Percentiles rank a stretch among this genome's conserved stretches.
Evolutionary conservation across 768 basidiomycete genomes (phyloP).

Genomic region (Leccinum pellstonianum): DNA sequence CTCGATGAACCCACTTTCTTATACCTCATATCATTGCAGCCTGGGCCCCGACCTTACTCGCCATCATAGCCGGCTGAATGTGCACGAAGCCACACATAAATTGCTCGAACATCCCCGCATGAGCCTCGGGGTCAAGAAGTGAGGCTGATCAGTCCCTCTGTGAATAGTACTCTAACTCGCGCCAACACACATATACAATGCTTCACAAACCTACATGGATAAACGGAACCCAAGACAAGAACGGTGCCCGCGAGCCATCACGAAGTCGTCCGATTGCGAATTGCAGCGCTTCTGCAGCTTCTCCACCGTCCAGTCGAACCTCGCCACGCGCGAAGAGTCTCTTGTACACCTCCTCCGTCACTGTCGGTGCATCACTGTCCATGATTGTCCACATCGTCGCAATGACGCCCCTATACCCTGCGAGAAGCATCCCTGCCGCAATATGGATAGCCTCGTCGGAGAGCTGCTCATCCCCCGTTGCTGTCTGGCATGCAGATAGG

Average conservation of each 20-base stretch:
- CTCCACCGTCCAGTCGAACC: neutral
- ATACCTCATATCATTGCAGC: too few relatives aligned
- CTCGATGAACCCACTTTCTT: too few relatives aligned
- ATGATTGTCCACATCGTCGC: conserved; percentile 2
- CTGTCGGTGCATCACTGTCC: neutral
- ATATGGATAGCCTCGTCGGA: neutral
- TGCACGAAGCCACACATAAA: too few relatives aligned
- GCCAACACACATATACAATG: neutral
- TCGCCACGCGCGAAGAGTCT: neutral
- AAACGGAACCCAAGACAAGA: neutral
- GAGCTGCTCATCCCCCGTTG: neutral
- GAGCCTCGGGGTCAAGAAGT: too few relatives aligned
- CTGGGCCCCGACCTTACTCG: too few relatives aligned
- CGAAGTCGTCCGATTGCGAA: neutral
- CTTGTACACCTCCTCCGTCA: neutral
- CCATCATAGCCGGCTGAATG: too few relatives aligned
- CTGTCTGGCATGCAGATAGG: conserved; percentile 1
- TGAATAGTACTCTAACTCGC: too few relatives aligned
- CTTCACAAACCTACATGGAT: neutral
- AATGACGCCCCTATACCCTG: neutral
- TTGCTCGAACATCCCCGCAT: too few relatives aligned
- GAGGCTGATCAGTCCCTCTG: too few relatives aligned
- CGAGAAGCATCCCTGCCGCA: neutral
- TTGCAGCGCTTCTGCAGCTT: neutral
- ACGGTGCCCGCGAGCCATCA: neutral